A percentile compares a stretch with the other conserved stretches of the same genome.
phyloP scores from a whole-genome alignment of 164 flowering plant species.

The Brasenia schreberi region DNA sequence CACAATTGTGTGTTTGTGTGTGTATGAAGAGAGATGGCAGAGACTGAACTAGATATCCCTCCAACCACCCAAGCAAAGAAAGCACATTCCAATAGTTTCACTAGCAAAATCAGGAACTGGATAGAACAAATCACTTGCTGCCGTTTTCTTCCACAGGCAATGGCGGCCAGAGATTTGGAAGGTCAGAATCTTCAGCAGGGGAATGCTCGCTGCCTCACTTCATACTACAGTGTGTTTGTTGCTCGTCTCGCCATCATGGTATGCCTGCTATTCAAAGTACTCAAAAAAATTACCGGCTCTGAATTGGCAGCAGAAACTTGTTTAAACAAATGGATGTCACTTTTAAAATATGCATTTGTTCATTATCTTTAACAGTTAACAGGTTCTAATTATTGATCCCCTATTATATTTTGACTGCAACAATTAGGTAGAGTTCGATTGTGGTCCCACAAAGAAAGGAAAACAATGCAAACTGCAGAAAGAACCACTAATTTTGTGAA shows the following conservation, averaged over 20 bases:
- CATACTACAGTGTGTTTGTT: conserved; percentile 88
- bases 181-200: conserved; percentile 45
- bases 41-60: not conserved
- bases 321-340: not conserved
- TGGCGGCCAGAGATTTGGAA: conserved; percentile 24
- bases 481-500: no score
- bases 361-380: no score
- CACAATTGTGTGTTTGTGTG: no score
- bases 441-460: not conserved
- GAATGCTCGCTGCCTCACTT: conserved; percentile 54
- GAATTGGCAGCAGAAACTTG: not conserved
- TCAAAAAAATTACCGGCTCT: no score
- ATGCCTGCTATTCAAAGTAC: not conserved
- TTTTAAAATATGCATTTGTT: no score
- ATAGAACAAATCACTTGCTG: not conserved
- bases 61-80: not conserved
- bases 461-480: not conserved
- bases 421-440: not conserved
- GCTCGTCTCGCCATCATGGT: conserved; percentile 97
- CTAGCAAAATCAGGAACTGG: not conserved
- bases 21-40: no score
- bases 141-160: not conserved
- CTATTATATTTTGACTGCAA: not conserved
- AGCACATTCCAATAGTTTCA: not conserved
- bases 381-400: not conserved